Evolutionary conservation across 345 rosid genomes (phyloP).

Genomic region (Turnera subulata): DNA sequence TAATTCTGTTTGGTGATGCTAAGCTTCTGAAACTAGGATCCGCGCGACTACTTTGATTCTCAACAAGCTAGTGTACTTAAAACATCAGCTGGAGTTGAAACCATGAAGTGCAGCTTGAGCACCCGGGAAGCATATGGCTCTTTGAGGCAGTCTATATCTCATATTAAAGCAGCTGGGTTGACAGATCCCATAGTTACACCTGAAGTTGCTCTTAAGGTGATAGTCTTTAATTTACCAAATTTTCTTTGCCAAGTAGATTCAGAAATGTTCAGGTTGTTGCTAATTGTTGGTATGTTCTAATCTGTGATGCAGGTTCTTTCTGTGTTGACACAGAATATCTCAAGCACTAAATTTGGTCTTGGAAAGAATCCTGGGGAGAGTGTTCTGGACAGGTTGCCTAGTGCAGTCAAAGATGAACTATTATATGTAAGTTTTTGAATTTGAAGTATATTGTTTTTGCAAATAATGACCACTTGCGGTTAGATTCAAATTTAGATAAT

Average conservation of each 20-base stretch:
- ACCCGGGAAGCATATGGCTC: slow-evolving; percentile 57
- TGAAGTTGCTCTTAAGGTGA: slow-evolving; percentile 77
- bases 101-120: slow-evolving; percentile 38
- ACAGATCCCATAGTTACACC: slow-evolving; percentile 59
- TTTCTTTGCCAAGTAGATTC: not conserved
- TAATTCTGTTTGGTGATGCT: slow-evolving; percentile 5
- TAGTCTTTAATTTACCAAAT: not conserved
- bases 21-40: slow-evolving; percentile 54
- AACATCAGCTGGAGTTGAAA: slow-evolving; percentile 38
- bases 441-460: too few species aligned
- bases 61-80: slow-evolving; percentile 72
- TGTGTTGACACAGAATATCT: slow-evolving; percentile 69
- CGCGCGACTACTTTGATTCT: slow-evolving; percentile 94
- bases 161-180: slow-evolving; percentile 49
- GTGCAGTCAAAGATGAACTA: slow-evolving; percentile 64
- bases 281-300: slow-evolving; percentile 7
- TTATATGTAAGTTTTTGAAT: slow-evolving; percentile 48
- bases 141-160: slow-evolving; percentile 57
- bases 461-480: too few species aligned
- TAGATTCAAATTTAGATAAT: not conserved
- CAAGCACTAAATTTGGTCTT: slow-evolving; percentile 63
- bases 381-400: slow-evolving; percentile 72
- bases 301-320: slow-evolving; percentile 62
- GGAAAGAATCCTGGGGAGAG: slow-evolving; percentile 82
- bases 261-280: slow-evolving; percentile 5